Base-by-base conservation (phyloP, 192 early-diverging fungal genomes). In the Dissophora globulifera region DNA sequence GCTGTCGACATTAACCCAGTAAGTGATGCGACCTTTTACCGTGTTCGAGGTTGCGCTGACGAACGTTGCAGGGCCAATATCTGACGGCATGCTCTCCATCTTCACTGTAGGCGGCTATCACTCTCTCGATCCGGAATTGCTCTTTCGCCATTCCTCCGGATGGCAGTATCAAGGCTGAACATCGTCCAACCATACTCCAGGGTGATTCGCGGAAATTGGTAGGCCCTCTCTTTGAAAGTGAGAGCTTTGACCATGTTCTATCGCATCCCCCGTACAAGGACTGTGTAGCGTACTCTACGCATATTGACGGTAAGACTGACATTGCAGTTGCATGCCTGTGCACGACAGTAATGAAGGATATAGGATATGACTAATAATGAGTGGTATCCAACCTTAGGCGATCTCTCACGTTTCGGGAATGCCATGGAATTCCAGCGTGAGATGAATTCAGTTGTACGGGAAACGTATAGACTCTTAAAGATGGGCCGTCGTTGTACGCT, bases 231-330 rank as follows among this genome's bases (percentile, higher is more conserved):
- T 92, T 94, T 56, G 90, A 83, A 57, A 79, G 80, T 22, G 92
- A 91, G 29, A 84, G 82, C 17, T 97, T 92, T 68, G 93, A 95
- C 76, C 94, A 95, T 60, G 83, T 97, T 7, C 83, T 97, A 27
- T 94, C 93, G 12, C 95, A 97, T 59, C 95, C 95, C 43, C 95
- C 95, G 4, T 97, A 97, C 79, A 97, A 97, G 78, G 94, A 96
- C 69, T 95, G 93, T 62, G 92, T 95, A 1, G 82, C 89, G 5
- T 93, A 93, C 71, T 93, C 92, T 50, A 86, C 91, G 6, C 89
- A 94, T 65, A 91, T 97, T 50, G 93, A 93, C 5, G 95, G 65
- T 58, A 67, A 46, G 58, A n/a, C 51, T n/a, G n/a, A n/a, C n/a
- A n/a, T n/a, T n/a, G n/a, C n/a, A n/a, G n/a, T n/a, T n/a, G n/a